phyloP scores from a whole-genome alignment of 2,329 filamentous ascomycete species.

The Colletotrichum neosansevieriae region DNA sequence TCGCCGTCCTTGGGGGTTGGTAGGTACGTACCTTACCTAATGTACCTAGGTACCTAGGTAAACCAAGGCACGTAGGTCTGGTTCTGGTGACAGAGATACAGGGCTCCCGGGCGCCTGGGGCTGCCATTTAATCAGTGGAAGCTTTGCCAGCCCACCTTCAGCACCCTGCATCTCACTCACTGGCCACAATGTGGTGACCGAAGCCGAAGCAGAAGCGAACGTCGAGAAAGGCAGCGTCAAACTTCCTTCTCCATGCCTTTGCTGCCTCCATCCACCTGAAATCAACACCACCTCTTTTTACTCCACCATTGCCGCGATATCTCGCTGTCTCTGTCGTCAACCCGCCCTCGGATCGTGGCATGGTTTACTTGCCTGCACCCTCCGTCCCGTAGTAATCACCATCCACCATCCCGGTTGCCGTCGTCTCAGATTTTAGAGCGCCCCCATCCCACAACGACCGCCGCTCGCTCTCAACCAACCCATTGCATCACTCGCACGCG shows the following conservation, averaged over 20 bases:
- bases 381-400: slow-evolving; percentile 29
- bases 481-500: slow-evolving; percentile 49
- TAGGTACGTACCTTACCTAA: slow-evolving; percentile 33
- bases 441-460: slow-evolving; percentile 40
- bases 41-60: slow-evolving; percentile 21
- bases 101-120: slow-evolving; percentile 24
- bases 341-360: slow-evolving; percentile 35
- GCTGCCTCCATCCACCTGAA: slow-evolving; percentile 30
- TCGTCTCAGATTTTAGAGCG: slow-evolving; percentile 41
- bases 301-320: slow-evolving; percentile 37
- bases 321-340: slow-evolving; percentile 29
- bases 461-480: slow-evolving; percentile 38
- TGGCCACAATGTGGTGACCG: slow-evolving; percentile 6
- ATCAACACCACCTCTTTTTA: slow-evolving; percentile 36
- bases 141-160: slow-evolving; percentile 27
- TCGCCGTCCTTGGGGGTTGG: neutral
- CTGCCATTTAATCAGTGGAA: slow-evolving; percentile 27
- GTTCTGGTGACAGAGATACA: slow-evolving; percentile 26
- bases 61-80: slow-evolving; percentile 16
- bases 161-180: slow-evolving; percentile 17
- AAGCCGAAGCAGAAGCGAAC: slow-evolving; percentile 32
- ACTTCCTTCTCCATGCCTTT: slow-evolving; percentile 37
- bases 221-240: slow-evolving; percentile 37
- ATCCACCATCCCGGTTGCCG: slow-evolving; percentile 37
- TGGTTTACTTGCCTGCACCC: slow-evolving; percentile 35